Evolutionary conservation across 441 rosid species (phyloP), one percentile per base, ranked within the genome.

Genomic region (Pelargonium myrrhifolium): DNA sequence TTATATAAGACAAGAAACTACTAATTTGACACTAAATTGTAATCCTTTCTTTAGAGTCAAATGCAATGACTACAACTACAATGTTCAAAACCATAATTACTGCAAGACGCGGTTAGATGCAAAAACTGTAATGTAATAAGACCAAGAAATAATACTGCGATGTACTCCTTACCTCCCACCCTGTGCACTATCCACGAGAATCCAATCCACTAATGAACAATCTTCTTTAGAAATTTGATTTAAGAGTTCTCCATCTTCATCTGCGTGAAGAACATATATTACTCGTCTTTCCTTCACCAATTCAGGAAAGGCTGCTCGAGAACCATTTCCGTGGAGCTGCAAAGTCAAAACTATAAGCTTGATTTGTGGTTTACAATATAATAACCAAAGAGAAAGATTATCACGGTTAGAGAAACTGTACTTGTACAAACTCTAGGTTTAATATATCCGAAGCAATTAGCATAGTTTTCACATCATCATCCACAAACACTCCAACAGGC

Each of bases 401-500:
- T 61, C 40, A 62, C 72, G 20, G 28, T 15, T 21, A 22, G 45
- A 66, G 7, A 37, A 65, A 18, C 53, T 22, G 63, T 65, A 86
- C 98, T 90, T 93, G 95, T 71, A 93, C 83, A 77, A 84, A 78
- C 67, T 87, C 95, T 65, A 93, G 85, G 76, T 91, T 81, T 5
- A 93, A 75, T 6, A 74, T 75, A 70, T 89, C 89, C 12, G 93
- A 84, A 55, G 86, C 90, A 74, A 84, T 83, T 18, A 85, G 51
- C 67, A 91, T 88, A 4, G 89, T 87, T 28, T 75, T 77, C 1
- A 79, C 80, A 71, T 89, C 87, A 78, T 93, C 97, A 61, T 89
- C 92, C 51, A 89, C 96, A 80, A 93, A 89, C 53, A 93, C 95
- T 59, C 97, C 97, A 71, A 89, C 93, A n/a, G 96, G 92, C 69